Percentiles rank a stretch among this genome's conserved stretches.
These are phyloP conservation scores for Trifolium subterraneum DNA, from an alignment of 306 rosid species.

Conservation along the genomic window DNA sequence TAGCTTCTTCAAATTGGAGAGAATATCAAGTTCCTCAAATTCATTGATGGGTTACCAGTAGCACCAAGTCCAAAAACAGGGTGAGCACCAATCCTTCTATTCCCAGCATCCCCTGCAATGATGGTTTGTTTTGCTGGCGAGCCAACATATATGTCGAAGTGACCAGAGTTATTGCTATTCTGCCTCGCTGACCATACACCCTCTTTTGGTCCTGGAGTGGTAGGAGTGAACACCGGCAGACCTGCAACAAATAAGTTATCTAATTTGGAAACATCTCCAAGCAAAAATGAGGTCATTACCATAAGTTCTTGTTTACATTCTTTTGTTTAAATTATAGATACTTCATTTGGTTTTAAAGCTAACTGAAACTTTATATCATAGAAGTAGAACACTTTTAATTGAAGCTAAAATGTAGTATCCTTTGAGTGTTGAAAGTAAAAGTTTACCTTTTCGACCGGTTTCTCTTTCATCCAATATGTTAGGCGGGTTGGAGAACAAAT, in stretches of 20 bases:
- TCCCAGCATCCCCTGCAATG: constrained; percentile 63
- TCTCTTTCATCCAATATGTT: constrained; percentile 82
- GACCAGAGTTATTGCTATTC: constrained; percentile 82
- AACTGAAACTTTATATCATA: constrained; percentile 1
- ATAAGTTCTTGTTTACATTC: constrained; percentile 12
- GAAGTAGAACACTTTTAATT: neutral
- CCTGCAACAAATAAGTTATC: constrained; percentile 93
- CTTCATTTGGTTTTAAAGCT: constrained; percentile 31
- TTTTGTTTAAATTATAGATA: neutral
- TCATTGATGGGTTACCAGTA: constrained; percentile 72
- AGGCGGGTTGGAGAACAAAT: constrained; percentile 75
- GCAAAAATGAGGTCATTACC: constrained; percentile 40
- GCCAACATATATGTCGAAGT: constrained; percentile 77
- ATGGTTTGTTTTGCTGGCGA: constrained; percentile 77
- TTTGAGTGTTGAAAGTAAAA: constrained; percentile 35
- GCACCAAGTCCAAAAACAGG: constrained; percentile 65
- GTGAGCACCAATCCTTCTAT: constrained; percentile 73
- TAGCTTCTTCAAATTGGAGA: no score
- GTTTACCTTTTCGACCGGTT: constrained; percentile 74
- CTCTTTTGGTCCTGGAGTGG: constrained; percentile 98
- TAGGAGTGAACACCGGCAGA: constrained; percentile 75
- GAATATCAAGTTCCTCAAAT: constrained; percentile 82
- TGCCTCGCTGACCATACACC: constrained; percentile 92
- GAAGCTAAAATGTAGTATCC: constrained; percentile 20
- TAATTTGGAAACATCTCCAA: constrained; percentile 76